Conservation (phyloP, 768 basidiomycete genomes). For the Hypsizygus marmoreus region DNA sequence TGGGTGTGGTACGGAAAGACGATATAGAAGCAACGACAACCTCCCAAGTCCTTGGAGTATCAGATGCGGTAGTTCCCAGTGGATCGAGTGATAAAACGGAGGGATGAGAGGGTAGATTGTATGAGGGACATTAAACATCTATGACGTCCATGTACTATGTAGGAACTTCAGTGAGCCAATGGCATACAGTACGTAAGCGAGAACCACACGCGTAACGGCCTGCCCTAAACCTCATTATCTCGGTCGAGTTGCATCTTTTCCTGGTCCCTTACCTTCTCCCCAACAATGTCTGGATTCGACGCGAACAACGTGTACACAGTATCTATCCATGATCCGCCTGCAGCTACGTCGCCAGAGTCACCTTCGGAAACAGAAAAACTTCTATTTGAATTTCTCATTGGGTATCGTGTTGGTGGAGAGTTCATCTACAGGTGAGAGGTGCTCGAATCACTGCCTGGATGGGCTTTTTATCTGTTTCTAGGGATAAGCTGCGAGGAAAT, state of each 20-base stretch:
- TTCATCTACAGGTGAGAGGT: conserved; percentile 87
- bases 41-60: conserved; percentile 29
- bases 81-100: conserved; percentile 25
- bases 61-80: conserved; percentile 26
- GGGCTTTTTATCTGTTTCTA: conserved; percentile 24
- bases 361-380: conserved; percentile 82
- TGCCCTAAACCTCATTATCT: conserved; percentile 27
- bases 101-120: conserved; percentile 29
- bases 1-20: conserved; percentile 5
- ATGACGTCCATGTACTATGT: conserved; percentile 19
- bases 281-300: conserved; percentile 85
- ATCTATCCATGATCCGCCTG: conserved; percentile 66
- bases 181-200: not conserved
- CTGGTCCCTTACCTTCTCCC: conserved; percentile 2
- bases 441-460: not conserved
- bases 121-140: no score
- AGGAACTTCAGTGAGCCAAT: not conserved
- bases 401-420: conserved; percentile 86
- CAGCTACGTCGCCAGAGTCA: conserved; percentile 61
- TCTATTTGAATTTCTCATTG: conserved; percentile 82
- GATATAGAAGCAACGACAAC: conserved; percentile 26
- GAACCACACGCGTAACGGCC: conserved; percentile 22
- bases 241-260: no score
- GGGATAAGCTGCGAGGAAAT: conserved; percentile 89
- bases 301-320: conserved; percentile 80